Evolutionary conservation across 768 basidiomycete genomes (phyloP).

Genomic region (Pholiota microspora): DNA sequence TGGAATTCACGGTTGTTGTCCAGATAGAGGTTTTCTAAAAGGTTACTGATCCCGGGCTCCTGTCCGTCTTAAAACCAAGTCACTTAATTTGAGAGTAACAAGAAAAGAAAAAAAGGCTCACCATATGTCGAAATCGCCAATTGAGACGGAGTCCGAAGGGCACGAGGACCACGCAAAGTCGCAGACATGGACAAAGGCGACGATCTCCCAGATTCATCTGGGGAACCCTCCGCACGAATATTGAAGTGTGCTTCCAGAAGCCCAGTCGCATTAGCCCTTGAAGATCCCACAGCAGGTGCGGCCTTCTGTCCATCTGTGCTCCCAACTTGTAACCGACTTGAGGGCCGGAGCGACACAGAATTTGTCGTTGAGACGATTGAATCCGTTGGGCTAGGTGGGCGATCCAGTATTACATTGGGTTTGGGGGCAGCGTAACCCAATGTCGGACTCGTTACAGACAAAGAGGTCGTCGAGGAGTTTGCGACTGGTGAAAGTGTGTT

Average conservation of each 20-base stretch:
- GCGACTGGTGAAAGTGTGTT: slow-evolving; percentile 38
- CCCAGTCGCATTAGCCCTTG: slow-evolving; percentile 79
- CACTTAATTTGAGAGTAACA: slow-evolving; percentile 1
- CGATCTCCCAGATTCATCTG: slow-evolving; percentile 72
- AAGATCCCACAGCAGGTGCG: slow-evolving; percentile 86
- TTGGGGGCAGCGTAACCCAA: slow-evolving; percentile 18
- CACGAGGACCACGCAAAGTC: slow-evolving; percentile 47
- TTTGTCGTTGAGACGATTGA: slow-evolving; percentile 74
- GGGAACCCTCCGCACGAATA: slow-evolving; percentile 62
- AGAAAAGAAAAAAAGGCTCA: slow-evolving; percentile 27
- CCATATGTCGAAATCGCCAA: slow-evolving; percentile 73
- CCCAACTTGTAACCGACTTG: slow-evolving; percentile 67
- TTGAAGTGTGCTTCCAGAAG: slow-evolving; percentile 75
- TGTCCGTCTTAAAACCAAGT: slow-evolving; percentile 62
- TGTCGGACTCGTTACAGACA: slow-evolving; percentile 16
- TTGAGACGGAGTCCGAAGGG: slow-evolving; percentile 49
- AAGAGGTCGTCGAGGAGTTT: slow-evolving; percentile 28
- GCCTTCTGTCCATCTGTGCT: slow-evolving; percentile 80
- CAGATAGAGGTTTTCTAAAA: slow-evolving; percentile 87
- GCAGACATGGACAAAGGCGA: slow-evolving; percentile 70
- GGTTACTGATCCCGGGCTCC: slow-evolving; percentile 84
- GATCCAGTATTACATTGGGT: slow-evolving; percentile 33
- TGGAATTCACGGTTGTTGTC: slow-evolving; percentile 85
- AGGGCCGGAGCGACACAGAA: slow-evolving; percentile 54
- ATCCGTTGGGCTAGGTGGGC: slow-evolving; percentile 79